Evolutionary conservation across 257 asterid genomes (phyloP), one percentile per base, ranked within the genome.

Genomic region (Hygrophila difformis): DNA sequence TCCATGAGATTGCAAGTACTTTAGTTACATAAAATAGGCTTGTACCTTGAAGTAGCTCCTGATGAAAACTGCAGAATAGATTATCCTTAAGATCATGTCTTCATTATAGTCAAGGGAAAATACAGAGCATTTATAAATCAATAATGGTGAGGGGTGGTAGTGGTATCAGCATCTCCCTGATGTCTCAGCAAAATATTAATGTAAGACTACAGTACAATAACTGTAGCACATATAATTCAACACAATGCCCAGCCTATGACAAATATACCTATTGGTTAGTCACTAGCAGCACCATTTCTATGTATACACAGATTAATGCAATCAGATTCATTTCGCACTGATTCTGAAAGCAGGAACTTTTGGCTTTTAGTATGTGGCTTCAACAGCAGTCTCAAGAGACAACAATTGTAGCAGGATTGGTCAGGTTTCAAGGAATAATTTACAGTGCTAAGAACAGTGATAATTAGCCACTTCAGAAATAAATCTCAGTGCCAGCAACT

Each of bases 71-170:
- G 82, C 87, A 5, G 97, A 91, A 62, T 82, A 91, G 31, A 68
- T 29, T 40, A 91, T 83, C 74, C 96, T 78, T 61, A 80, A 64
- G 66, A 76, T 60, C 97, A 86, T 91, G 78, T 86, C 99, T 91
- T 60, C 31, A 36, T 24, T 19, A 8, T 51, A 40, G 94, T 76
- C 67, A 78, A 86, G 88, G 80, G 68, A 62, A 44, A 59, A 70
- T 48, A 41, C 18, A 11, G 38, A 24, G 26, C 22, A 39, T 13
- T 10, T 10, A 20, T 22, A 21, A 47, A 49, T 50, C 38, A 36
- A 50, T n/a, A n/a, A n/a, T n/a, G n/a, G n/a, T n/a, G n/a, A n/a
- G n/a, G n/a, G n/a, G n/a, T n/a, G n/a, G n/a, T n/a, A n/a, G n/a
- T n/a, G n/a, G n/a, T n/a, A n/a, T n/a, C n/a, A n/a, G n/a, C n/a